phyloP scores from a whole-genome alignment of 2,329 filamentous ascomycete genomes.

The Cadophora malorum region DNA sequence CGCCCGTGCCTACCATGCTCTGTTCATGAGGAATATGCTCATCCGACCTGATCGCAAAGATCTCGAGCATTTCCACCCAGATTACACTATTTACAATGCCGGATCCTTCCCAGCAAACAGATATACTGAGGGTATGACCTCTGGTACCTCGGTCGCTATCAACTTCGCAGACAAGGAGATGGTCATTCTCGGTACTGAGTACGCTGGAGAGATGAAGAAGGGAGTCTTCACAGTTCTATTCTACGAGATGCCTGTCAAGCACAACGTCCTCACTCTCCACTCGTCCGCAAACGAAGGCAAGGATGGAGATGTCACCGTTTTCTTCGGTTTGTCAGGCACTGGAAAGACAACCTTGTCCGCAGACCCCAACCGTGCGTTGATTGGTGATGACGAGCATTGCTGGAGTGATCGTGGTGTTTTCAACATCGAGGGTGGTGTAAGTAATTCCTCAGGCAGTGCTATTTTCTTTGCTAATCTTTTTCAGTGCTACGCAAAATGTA shows the following conservation, averaged over 20 bases:
- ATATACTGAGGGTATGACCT: constrained; percentile 98
- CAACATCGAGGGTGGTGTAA: constrained; percentile 93
- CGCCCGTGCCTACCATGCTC: constrained; percentile 97
- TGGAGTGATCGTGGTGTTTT: constrained; percentile 97
- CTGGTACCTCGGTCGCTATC: constrained; percentile 95
- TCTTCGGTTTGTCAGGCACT: constrained; percentile 98
- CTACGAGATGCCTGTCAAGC: constrained; percentile 99
- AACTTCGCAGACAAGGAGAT: constrained; percentile 99
- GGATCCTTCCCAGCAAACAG: constrained; percentile 98
- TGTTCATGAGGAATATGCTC: constrained; percentile 99
- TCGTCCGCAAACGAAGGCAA: constrained; percentile 98
- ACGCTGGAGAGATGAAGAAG: constrained; percentile 98
- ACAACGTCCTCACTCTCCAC: constrained; percentile 97
- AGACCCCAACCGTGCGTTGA: constrained; percentile 93
- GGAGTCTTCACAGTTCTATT: constrained; percentile 96
- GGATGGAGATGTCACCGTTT: constrained; percentile 94
- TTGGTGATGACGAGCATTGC: constrained; percentile 99
- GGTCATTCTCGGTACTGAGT: constrained; percentile 99
- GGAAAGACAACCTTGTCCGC: constrained; percentile 99
- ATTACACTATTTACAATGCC: constrained; percentile 99
- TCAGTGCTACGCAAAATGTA: constrained; percentile 95
- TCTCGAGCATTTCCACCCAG: constrained; percentile 96
- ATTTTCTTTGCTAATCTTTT: constrained; percentile 25
- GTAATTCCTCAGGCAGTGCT: constrained; percentile 25
- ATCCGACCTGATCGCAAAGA: constrained; percentile 92